These are phyloP conservation scores for Penicillium sp. DNA, from an alignment of 2,329 filamentous ascomycete genomes.

Conservation along the genomic window DNA sequence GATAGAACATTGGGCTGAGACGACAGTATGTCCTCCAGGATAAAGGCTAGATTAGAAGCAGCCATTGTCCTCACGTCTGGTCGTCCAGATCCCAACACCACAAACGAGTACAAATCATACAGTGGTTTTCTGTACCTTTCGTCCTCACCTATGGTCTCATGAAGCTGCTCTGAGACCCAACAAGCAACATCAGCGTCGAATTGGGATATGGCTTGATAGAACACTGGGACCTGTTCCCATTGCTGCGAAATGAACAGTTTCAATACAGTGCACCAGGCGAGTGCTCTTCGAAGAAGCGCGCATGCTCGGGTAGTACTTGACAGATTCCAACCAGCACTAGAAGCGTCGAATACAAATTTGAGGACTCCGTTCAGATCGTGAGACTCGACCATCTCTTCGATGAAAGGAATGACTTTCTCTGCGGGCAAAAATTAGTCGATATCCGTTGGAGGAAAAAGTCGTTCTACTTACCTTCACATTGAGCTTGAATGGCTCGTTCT, in stretches of 20 bases:
- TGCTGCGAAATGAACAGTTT: conserved; percentile 22
- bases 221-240: conserved; percentile 18
- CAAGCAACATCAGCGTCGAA: conserved; percentile 37
- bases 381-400: conserved; percentile 26
- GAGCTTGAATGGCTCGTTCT: conserved; percentile 34
- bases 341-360: conserved; percentile 28
- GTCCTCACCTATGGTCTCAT: conserved; percentile 25
- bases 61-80: conserved; percentile 32
- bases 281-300: conserved; percentile 37
- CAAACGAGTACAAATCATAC: conserved; percentile 31
- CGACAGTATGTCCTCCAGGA: conserved; percentile 31
- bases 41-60: conserved; percentile 35
- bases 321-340: conserved; percentile 27
- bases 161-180: conserved; percentile 38
- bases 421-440: conserved; percentile 12
- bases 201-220: conserved; percentile 28
- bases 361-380: conserved; percentile 32
- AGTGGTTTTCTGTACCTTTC: conserved; percentile 25
- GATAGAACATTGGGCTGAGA: conserved; percentile 15
- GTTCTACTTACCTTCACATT: conserved; percentile 29
- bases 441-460: neutral
- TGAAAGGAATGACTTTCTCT: conserved; percentile 21
- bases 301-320: conserved; percentile 33
- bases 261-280: conserved; percentile 34
- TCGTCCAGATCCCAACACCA: conserved; percentile 29